phyloP scores from a whole-genome alignment of 1,284 basidiomycete genomes.

The Ceratobasidium sp. region DNA sequence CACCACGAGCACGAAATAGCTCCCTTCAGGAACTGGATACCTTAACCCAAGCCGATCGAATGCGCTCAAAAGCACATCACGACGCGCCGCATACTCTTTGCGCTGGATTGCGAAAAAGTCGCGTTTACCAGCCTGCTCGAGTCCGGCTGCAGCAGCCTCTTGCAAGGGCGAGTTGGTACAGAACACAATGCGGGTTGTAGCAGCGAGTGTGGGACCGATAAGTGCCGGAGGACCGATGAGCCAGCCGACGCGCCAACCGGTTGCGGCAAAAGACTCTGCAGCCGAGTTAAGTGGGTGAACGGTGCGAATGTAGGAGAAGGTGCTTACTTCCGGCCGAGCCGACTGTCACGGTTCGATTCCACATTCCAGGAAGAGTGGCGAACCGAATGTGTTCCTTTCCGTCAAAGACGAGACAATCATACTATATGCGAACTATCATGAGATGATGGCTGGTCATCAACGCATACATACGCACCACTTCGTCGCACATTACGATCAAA shows the following conservation, averaged over 20 bases:
- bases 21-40: constrained; percentile 89
- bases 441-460: not conserved
- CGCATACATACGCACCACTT: constrained; percentile 74
- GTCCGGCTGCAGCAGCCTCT: constrained; percentile 88
- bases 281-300: constrained; percentile 19
- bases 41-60: constrained; percentile 88
- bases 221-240: constrained; percentile 88
- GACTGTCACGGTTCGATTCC: constrained; percentile 91
- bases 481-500: constrained; percentile 92
- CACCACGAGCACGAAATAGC: constrained; percentile 89
- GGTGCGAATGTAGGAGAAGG: not conserved
- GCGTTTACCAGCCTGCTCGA: constrained; percentile 77
- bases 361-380: constrained; percentile 95
- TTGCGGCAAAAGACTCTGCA: constrained; percentile 94
- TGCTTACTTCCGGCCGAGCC: constrained; percentile 79
- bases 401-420: constrained; percentile 94
- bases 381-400: constrained; percentile 90
- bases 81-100: constrained; percentile 83
- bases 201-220: constrained; percentile 87
- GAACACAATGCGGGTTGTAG: constrained; percentile 94
- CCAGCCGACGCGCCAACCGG: constrained; percentile 99
- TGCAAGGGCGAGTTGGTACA: constrained; percentile 92
- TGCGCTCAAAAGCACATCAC: constrained; percentile 74
- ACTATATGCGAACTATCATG: constrained; percentile 61
- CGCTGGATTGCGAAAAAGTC: constrained; percentile 85